Evolutionary conservation across 306 rosid species (phyloP), one percentile per base, ranked within the genome.

Genomic region (Vigna angularis): DNA sequence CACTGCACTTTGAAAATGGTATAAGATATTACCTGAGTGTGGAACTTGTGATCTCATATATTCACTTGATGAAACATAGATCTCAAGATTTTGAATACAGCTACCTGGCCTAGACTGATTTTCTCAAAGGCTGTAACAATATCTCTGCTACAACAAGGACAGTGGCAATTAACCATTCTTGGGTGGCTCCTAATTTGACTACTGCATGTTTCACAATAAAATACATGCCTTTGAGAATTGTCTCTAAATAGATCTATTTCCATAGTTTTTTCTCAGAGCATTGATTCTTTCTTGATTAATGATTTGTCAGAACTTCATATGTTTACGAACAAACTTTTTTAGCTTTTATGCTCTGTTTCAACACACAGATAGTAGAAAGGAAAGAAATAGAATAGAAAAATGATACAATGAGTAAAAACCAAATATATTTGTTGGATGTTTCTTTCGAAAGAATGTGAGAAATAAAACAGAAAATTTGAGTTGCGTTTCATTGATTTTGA

Each of bases 91-190:
- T 87, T 80, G 88, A 81, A 83, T 88, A 79, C 2, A 84, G 20
- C 80, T 87, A 92, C 78, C 89, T 85, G 83, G 90, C 97, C 65
- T 89, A 87, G 90, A 91, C 95, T 6, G 97, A 92, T 90, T 87
- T 87, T 62, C 72, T 95, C 82, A 95, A 95, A 75, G 98, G 93
- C 22, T 56, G 70, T 92, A 77, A 95, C 98, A 66, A 47, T 95
- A 79, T 64, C 91, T 81, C 85, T 26, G 89, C 96, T 69, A 85
- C 76, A 67, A 81, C 86, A 56, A 98, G 98, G 73, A 72, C 92
- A 9, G 79, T 90, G 70, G 93, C 98, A 82, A 91, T 95, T 84
- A 92, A 88, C 83, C 98, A 91, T 2, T 92, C 98, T 53, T 95
- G 97, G 98, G 97, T 92, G 98, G 22, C 97, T 72, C 45, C 26